These are phyloP conservation scores for Dothidotthia symphoricarpi DNA, from an alignment of 2,329 filamentous ascomycete species.

Conservation along the genomic window DNA sequence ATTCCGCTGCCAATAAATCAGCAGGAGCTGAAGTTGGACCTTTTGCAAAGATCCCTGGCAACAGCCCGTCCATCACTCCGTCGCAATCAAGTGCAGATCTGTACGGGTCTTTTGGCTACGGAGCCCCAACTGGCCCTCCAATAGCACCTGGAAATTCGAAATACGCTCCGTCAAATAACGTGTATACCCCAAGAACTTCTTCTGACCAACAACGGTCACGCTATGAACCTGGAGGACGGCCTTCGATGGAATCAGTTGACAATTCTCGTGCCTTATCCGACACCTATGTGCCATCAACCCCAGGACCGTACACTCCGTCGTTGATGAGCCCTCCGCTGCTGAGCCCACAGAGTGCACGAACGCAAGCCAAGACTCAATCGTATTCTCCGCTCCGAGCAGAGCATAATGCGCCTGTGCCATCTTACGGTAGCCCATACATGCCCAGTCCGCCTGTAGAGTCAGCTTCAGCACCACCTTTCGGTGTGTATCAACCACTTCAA, in stretches of 20 bases:
- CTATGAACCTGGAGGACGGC: slow-evolving; percentile 46
- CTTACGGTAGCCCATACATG: slow-evolving; percentile 33
- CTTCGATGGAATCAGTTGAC: slow-evolving; percentile 41
- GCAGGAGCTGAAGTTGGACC: slow-evolving; percentile 63
- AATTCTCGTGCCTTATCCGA: slow-evolving; percentile 30
- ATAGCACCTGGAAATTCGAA: slow-evolving; percentile 35
- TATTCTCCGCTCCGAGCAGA: slow-evolving; percentile 36
- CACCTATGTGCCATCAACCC: slow-evolving; percentile 29
- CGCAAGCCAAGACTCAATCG: slow-evolving; percentile 29
- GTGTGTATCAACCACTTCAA: slow-evolving; percentile 23
- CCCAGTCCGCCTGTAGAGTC: slow-evolving; percentile 25
- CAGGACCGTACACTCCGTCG: slow-evolving; percentile 30
- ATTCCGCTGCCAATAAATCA: slow-evolving; percentile 59
- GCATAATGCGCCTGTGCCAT: slow-evolving; percentile 19
- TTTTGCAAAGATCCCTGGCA: slow-evolving; percentile 77
- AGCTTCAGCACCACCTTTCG: slow-evolving; percentile 22
- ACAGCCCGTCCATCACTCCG: slow-evolving; percentile 49
- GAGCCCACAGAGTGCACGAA: slow-evolving; percentile 27
- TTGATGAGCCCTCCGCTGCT: slow-evolving; percentile 22
- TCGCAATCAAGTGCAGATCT: slow-evolving; percentile 71
- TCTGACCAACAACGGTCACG: slow-evolving; percentile 52
- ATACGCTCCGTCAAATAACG: slow-evolving; percentile 40
- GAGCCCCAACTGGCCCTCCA: slow-evolving; percentile 23
- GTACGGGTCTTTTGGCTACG: slow-evolving; percentile 65
- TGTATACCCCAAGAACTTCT: slow-evolving; percentile 51